Percentiles rank a stretch among this genome's conserved stretches.
Evolutionary conservation across 768 basidiomycete genomes (phyloP).

Genomic region (Suillus placidus): DNA sequence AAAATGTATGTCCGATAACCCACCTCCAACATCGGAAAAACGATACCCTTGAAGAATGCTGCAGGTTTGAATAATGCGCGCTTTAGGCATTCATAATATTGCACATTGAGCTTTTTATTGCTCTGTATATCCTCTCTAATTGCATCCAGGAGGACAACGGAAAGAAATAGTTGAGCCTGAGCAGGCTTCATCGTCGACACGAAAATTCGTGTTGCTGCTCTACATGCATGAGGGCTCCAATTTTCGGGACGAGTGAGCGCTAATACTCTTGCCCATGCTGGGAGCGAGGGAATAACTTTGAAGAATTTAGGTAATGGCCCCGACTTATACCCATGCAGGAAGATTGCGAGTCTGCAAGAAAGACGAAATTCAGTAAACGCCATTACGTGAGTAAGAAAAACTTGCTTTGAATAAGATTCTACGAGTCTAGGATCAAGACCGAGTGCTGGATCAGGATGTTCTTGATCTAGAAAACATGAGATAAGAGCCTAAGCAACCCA

Average conservation of each 20-base stretch:
- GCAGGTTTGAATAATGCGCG: slow-evolving; percentile 94
- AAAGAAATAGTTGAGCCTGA: slow-evolving; percentile 89
- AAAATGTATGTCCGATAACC: slow-evolving; percentile 39
- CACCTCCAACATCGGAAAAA: slow-evolving; percentile 94
- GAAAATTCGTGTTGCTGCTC: slow-evolving; percentile 92
- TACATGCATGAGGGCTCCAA: slow-evolving; percentile 96
- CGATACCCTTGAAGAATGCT: slow-evolving; percentile 97
- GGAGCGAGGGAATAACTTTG: slow-evolving; percentile 96
- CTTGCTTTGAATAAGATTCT: slow-evolving; percentile 90
- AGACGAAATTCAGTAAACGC: slow-evolving; percentile 9
- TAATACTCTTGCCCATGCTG: slow-evolving; percentile 94
- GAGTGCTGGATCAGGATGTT: slow-evolving; percentile 76
- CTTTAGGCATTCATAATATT: slow-evolving; percentile 92
- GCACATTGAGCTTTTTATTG: slow-evolving; percentile 88
- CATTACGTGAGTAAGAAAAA: slow-evolving; percentile 13
- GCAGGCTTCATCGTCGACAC: slow-evolving; percentile 96
- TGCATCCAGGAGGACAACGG: slow-evolving; percentile 88
- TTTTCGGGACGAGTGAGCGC: slow-evolving; percentile 89
- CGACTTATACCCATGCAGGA: slow-evolving; percentile 88
- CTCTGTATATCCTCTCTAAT: slow-evolving; percentile 86
- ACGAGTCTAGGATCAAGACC: slow-evolving; percentile 92
- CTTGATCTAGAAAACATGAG: slow-evolving; percentile 40
- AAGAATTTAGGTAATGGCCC: slow-evolving; percentile 95
- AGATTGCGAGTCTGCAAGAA: slow-evolving; percentile 70
- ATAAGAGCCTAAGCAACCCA: slow-evolving; percentile 4